These are phyloP conservation scores for Recurvomyces mirabilis DNA, from an alignment of 495 filamentous ascomycete species.

Conservation along the genomic window DNA sequence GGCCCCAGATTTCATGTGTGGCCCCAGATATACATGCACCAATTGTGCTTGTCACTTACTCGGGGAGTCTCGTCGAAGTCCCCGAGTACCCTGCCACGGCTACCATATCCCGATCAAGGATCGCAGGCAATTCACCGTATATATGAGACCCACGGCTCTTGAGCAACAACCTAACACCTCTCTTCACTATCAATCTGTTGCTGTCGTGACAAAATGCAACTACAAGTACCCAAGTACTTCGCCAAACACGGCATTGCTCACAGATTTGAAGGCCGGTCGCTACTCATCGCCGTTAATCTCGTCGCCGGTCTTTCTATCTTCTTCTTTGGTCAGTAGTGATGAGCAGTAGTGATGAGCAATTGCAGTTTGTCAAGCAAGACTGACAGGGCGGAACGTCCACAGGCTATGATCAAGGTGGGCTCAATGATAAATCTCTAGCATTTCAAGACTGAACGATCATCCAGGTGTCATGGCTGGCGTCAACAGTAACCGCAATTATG, in stretches of 20 bases:
- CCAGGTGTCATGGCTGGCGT: conserved; percentile 56
- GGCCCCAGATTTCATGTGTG: no score
- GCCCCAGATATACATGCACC: no score
- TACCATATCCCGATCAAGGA: no score
- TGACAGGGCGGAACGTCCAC: background rate
- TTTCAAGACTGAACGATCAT: background rate
- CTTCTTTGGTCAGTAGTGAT: conserved; percentile 45
- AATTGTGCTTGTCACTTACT: no score
- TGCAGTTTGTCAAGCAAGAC: background rate
- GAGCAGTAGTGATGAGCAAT: background rate
- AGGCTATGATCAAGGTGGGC: conserved; percentile 50
- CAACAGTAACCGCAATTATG: conserved; percentile 54
- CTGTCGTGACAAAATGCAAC: background rate
- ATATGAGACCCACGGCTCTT: no score
- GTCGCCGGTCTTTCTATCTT: conserved; percentile 50
- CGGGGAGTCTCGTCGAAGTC: no score
- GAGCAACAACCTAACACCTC: no score
- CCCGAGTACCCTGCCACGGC: no score
- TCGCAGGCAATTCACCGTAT: no score
- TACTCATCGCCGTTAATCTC: conserved; percentile 55
- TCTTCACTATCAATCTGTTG: no score
- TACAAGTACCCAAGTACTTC: background rate
- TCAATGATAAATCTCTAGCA: no score
- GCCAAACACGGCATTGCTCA: conserved; percentile 40
- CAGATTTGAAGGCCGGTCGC: conserved; percentile 48